Evolutionary conservation across 2,329 filamentous ascomycete genomes (phyloP).

Genomic region (Exophiala calicioides): DNA sequence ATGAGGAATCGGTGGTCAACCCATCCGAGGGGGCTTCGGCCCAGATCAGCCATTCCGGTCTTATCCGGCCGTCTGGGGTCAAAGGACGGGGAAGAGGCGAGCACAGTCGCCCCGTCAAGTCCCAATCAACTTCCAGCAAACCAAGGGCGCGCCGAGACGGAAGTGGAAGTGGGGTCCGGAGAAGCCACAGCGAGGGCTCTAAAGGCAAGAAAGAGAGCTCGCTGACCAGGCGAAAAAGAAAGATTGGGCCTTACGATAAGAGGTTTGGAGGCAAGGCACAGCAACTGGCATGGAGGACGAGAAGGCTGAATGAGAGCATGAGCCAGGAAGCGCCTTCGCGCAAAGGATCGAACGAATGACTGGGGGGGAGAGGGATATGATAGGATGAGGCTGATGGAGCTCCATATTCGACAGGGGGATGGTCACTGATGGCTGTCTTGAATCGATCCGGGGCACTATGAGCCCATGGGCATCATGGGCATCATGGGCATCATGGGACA

Average conservation of each 20-base stretch:
- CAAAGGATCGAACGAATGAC: background rate
- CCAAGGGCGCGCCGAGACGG: too few species aligned
- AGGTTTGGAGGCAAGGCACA: conserved; percentile 16
- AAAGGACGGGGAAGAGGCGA: background rate
- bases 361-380: background rate
- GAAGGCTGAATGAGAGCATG: conserved; percentile 12
- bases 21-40: background rate
- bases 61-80: background rate
- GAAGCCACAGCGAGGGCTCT: background rate
- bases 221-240: conserved; percentile 8
- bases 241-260: conserved; percentile 15
- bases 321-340: conserved; percentile 1
- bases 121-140: too few species aligned
- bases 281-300: conserved; percentile 15
- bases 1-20: conserved; percentile 7
- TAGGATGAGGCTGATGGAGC: too few species aligned
- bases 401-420: too few species aligned
- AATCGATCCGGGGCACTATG: too few species aligned
- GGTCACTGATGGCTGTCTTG: too few species aligned
- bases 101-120: background rate
- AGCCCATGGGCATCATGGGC: too few species aligned
- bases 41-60: background rate
- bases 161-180: too few species aligned
- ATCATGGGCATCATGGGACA: too few species aligned
- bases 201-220: conserved; percentile 1